Conservation (phyloP, 805 yeast genomes). For the Barnettozyma sp. region DNA sequence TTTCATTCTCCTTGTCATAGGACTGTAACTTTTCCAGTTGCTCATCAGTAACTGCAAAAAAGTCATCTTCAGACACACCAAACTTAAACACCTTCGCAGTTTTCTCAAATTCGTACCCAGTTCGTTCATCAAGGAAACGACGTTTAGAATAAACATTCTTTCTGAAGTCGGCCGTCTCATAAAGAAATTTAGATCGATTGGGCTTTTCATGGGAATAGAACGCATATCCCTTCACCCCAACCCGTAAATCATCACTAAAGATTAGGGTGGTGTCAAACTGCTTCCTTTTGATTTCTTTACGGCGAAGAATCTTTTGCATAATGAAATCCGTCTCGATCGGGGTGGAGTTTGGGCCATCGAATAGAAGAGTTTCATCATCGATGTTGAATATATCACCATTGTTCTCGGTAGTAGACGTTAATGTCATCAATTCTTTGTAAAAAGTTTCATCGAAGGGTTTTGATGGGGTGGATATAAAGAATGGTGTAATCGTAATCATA, state of each 20-base stretch:
- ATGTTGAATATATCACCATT: slow-evolving; percentile 12
- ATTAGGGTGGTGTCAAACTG: slow-evolving; percentile 56
- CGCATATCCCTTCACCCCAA: slow-evolving; percentile 68
- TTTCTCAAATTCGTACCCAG: slow-evolving; percentile 38
- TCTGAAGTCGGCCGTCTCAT: slow-evolving; percentile 44
- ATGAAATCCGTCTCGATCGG: slow-evolving; percentile 39
- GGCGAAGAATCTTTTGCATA: slow-evolving; percentile 41
- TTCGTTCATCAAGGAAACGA: slow-evolving; percentile 30
- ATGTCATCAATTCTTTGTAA: slow-evolving; percentile 47
- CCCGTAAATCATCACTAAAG: slow-evolving; percentile 45
- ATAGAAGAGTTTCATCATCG: slow-evolving; percentile 16
- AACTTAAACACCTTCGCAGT: slow-evolving; percentile 34
- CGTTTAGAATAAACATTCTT: slow-evolving; percentile 46
- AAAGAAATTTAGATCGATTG: slow-evolving; percentile 44
- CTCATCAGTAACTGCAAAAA: slow-evolving; percentile 32
- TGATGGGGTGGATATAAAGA: slow-evolving; percentile 40
- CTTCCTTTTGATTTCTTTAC: slow-evolving; percentile 56
- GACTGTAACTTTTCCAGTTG: slow-evolving; percentile 30
- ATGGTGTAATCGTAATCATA: slow-evolving; percentile 52
- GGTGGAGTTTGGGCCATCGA: slow-evolving; percentile 35
- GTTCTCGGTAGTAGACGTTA: slow-evolving; percentile 20
- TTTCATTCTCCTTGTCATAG: slow-evolving; percentile 30
- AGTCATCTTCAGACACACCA: slow-evolving; percentile 34
- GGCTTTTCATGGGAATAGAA: slow-evolving; percentile 50
- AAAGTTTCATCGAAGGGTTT: slow-evolving; percentile 38